Evolutionary conservation across 2,329 filamentous ascomycete genomes (phyloP).

Genomic region (Fusarium oligoseptatum): DNA sequence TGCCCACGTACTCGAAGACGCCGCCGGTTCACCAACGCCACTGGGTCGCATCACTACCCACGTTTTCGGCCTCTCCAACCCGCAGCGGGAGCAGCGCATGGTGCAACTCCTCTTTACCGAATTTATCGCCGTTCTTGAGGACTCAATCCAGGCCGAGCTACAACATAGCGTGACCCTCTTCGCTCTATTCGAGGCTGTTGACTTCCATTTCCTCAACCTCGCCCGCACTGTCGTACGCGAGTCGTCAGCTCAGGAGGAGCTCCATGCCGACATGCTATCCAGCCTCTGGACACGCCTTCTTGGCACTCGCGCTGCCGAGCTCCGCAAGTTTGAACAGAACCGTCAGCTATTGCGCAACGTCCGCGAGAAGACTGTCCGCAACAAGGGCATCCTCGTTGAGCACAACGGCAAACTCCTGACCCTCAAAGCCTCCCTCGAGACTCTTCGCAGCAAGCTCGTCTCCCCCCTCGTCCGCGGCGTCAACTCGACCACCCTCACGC

Average conservation of each 20-base stretch:
- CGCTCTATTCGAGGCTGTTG: slow-evolving; percentile 90
- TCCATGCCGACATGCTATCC: slow-evolving; percentile 84
- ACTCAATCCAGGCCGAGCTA: slow-evolving; percentile 87
- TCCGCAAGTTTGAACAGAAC: slow-evolving; percentile 96
- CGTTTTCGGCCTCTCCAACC: slow-evolving; percentile 83
- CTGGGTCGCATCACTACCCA: slow-evolving; percentile 77
- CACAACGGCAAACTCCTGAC: slow-evolving; percentile 88
- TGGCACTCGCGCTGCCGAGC: slow-evolving; percentile 77
- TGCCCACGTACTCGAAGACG: slow-evolving; percentile 70
- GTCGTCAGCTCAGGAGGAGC: slow-evolving; percentile 82
- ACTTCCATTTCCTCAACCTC: slow-evolving; percentile 90
- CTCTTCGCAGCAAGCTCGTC: slow-evolving; percentile 84
- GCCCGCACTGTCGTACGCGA: slow-evolving; percentile 89
- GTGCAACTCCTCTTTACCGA: slow-evolving; percentile 88
- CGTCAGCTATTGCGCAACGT: slow-evolving; percentile 82
- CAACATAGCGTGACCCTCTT: slow-evolving; percentile 85
- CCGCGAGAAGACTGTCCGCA: slow-evolving; percentile 84
- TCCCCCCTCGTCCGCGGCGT: slow-evolving; percentile 82
- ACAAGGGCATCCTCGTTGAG: slow-evolving; percentile 87
- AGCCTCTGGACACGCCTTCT: slow-evolving; percentile 89
- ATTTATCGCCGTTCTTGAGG: slow-evolving; percentile 88
- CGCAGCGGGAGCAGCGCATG: slow-evolving; percentile 83
- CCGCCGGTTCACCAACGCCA: slow-evolving; percentile 70
- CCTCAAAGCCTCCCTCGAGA: slow-evolving; percentile 88
- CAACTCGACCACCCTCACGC: slow-evolving; percentile 76